These are phyloP conservation scores for Paecilomyces sp. DNA, from an alignment of 2,329 filamentous ascomycete genomes.

Conservation along the genomic window DNA sequence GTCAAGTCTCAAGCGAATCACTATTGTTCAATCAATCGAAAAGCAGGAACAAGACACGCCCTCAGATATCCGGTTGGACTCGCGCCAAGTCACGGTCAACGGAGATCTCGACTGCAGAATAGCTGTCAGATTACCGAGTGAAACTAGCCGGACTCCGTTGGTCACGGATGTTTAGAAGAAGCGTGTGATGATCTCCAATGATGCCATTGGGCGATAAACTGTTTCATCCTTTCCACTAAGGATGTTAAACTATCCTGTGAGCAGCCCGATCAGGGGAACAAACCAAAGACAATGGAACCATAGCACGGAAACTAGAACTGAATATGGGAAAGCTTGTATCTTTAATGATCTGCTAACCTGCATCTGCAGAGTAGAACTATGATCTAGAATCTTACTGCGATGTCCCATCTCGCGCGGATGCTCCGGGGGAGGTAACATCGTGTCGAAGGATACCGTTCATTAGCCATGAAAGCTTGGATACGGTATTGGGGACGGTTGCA, in stretches of 20 bases:
- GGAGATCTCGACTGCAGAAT: not conserved
- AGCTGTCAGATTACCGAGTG: not conserved
- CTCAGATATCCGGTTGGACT: not conserved
- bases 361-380: not conserved
- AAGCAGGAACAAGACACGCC: not conserved
- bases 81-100: not conserved
- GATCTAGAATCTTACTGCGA: not conserved
- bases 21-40: not conserved
- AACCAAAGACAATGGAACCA: not conserved
- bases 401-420: not conserved
- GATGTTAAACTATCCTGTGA: not conserved
- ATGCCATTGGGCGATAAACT: not conserved
- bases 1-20: not conserved
- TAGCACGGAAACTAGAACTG: not conserved
- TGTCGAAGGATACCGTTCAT: not conserved
- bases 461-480: not conserved
- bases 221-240: not conserved
- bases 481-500: not conserved
- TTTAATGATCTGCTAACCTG: not conserved
- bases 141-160: not conserved
- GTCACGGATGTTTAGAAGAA: not conserved
- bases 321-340: not conserved
- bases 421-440: not conserved
- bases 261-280: not conserved
- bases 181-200: not conserved